These are phyloP conservation scores for Citrullus amarus DNA, from an alignment of 306 rosid genomes.

Conservation along the genomic window DNA sequence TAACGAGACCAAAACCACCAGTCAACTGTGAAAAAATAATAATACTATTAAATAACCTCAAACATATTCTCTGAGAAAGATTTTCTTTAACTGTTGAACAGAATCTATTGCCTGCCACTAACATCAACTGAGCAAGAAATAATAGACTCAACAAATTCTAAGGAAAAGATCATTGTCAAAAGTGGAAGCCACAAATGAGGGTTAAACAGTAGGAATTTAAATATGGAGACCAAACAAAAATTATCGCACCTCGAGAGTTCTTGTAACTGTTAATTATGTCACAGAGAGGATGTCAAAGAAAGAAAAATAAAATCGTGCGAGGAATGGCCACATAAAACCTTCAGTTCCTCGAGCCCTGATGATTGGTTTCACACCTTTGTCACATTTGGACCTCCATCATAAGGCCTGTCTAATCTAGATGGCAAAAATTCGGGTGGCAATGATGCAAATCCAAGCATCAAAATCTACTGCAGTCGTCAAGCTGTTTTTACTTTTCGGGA, in stretches of 20 bases:
- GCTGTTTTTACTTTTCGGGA: constrained; percentile 91
- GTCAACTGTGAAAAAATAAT: neutral
- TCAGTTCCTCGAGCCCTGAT: neutral
- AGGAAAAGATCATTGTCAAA: neutral
- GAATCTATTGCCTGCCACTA: neutral
- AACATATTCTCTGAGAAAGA: neutral
- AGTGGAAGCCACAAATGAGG: constrained; percentile 1
- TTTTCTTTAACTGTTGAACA: neutral
- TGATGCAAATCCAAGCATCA: constrained; percentile 8
- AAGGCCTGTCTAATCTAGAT: constrained; percentile 13
- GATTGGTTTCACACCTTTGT: constrained; percentile 8
- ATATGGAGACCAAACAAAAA: neutral
- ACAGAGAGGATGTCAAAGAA: neutral
- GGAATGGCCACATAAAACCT: neutral
- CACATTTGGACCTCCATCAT: neutral
- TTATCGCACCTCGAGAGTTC: neutral
- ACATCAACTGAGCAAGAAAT: neutral
- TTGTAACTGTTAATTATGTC: neutral
- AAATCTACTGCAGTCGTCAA: constrained; percentile 16
- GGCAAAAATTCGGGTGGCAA: constrained; percentile 2
- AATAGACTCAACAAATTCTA: neutral
- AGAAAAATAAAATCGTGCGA: neutral
- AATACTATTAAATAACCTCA: neutral
- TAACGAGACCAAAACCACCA: neutral
- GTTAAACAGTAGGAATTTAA: neutral